Percentiles rank a stretch among this genome's conserved stretches.
Conservation (phyloP, 192 early-diverging fungal genomes). For the Gryganskiella cystojenkinii region DNA sequence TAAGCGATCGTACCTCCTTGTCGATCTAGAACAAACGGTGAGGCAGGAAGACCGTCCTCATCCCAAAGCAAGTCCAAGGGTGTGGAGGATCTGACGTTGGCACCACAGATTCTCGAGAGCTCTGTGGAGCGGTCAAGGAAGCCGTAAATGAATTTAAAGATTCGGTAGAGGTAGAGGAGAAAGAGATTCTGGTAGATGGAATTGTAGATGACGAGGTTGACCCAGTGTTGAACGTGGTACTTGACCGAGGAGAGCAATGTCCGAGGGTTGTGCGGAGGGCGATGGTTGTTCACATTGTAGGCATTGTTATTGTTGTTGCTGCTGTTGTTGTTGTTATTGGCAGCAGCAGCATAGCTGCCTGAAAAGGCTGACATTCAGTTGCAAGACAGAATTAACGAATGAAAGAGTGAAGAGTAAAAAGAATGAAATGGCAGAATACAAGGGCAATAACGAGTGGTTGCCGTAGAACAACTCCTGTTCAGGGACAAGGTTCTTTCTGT, state of each 20-base stretch:
- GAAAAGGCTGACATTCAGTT: too few species aligned
- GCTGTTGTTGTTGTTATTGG: too few species aligned
- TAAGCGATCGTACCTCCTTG: slow-evolving; percentile 25
- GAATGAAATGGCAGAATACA: background rate
- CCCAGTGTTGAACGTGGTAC: slow-evolving; percentile 56
- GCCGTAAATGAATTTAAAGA: slow-evolving; percentile 63
- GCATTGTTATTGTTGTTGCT: too few species aligned
- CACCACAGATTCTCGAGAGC: slow-evolving; percentile 62
- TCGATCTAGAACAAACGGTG: slow-evolving; percentile 20
- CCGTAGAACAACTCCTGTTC: too few species aligned
- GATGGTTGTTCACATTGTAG: background rate
- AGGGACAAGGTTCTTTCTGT: background rate
- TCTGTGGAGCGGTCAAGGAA: slow-evolving; percentile 69
- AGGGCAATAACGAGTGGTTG: background rate
- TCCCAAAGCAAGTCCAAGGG: slow-evolving; percentile 36
- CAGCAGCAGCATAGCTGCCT: too few species aligned
- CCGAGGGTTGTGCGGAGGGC: background rate
- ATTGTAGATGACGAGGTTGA: slow-evolving; percentile 58
- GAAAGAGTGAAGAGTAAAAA: background rate
- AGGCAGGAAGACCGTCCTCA: slow-evolving; percentile 11
- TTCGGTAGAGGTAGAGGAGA: slow-evolving; percentile 63
- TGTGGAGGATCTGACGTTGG: slow-evolving; percentile 14
- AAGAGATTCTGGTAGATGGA: slow-evolving; percentile 61
- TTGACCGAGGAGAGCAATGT: slow-evolving; percentile 17
- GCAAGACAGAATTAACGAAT: background rate